Evolutionary conservation across 108 stramenopile genomes (phyloP).

Genomic region (Pseudonitzschia multistriata): DNA sequence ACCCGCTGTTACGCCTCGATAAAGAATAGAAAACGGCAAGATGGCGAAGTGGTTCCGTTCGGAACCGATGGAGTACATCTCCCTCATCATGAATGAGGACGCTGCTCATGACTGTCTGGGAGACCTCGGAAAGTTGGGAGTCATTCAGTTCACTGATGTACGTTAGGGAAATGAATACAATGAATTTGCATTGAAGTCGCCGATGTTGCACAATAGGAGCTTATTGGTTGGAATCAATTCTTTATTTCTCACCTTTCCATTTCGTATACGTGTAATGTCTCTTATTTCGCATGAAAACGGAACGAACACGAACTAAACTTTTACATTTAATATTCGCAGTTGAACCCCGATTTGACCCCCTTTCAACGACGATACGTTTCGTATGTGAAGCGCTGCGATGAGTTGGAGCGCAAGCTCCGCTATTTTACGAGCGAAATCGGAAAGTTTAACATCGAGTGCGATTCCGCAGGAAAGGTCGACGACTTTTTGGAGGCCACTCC

Average conservation of each 20-base stretch:
- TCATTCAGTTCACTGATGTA: constrained; percentile 95
- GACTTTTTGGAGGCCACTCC: constrained; percentile 47
- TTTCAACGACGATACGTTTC: constrained; percentile 98
- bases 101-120: constrained; percentile 93
- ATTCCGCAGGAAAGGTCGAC: constrained; percentile 70
- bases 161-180: constrained; percentile 19
- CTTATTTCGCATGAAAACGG: background rate
- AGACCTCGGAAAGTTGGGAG: constrained; percentile 88
- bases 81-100: constrained; percentile 95
- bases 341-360: constrained; percentile 96
- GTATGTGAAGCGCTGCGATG: constrained; percentile 97
- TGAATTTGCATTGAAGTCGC: background rate
- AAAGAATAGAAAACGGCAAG: constrained; percentile 22
- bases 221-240: no score
- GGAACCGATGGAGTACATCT: constrained; percentile 98
- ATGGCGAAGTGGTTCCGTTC: constrained; percentile 99
- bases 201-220: background rate
- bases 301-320: background rate
- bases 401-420: constrained; percentile 96
- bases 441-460: constrained; percentile 81
- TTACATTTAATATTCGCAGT: constrained; percentile 32
- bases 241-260: background rate
- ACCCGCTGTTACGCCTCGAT: background rate
- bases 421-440: constrained; percentile 89
- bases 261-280: background rate